These are phyloP conservation scores for Catenaria anguillulae DNA, from an alignment of 371 early-diverging fungal genomes.

Conservation along the genomic window DNA sequence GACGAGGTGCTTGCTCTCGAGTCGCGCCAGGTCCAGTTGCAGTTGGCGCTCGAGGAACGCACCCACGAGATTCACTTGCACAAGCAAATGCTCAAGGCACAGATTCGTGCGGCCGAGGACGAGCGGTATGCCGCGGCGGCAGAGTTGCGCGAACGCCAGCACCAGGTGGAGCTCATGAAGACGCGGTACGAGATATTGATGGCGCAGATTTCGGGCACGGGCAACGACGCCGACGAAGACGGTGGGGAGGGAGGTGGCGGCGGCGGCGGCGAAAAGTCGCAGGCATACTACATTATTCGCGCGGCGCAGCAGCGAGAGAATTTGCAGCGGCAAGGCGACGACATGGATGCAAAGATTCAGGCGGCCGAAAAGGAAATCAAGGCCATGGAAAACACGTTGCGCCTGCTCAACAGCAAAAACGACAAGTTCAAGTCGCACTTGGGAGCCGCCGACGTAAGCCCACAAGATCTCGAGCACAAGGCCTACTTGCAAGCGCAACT, in stretches of 20 bases:
- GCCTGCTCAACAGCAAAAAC: constrained; percentile 33
- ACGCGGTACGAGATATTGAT: constrained; percentile 36
- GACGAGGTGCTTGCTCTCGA: constrained; percentile 36
- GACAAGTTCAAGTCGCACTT: constrained; percentile 21
- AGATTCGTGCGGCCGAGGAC: constrained; percentile 29
- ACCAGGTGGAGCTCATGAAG: constrained; percentile 31
- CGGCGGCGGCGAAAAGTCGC: constrained; percentile 21
- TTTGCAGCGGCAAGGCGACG: constrained; percentile 37
- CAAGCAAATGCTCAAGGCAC: constrained; percentile 30
- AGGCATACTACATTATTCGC: constrained; percentile 39
- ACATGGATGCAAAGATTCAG: constrained; percentile 32
- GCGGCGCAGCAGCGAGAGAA: constrained; percentile 35
- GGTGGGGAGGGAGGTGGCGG: constrained; percentile 9
- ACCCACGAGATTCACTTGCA: constrained; percentile 31
- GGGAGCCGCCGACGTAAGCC: constrained; percentile 29
- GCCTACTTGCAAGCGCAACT: constrained; percentile 35
- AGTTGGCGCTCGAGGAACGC: constrained; percentile 35
- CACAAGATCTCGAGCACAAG: constrained; percentile 34
- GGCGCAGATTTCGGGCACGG: constrained; percentile 24
- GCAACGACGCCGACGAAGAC: constrained; percentile 18
- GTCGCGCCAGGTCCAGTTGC: constrained; percentile 27
- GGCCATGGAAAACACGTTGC: constrained; percentile 38
- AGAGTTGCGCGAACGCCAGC: constrained; percentile 31
- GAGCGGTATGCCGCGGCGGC: constrained; percentile 26
- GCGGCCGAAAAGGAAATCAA: constrained; percentile 37